Evolutionary conservation across 2,329 filamentous ascomycete genomes (phyloP).

Genomic region (Aureobasidium sp.): DNA sequence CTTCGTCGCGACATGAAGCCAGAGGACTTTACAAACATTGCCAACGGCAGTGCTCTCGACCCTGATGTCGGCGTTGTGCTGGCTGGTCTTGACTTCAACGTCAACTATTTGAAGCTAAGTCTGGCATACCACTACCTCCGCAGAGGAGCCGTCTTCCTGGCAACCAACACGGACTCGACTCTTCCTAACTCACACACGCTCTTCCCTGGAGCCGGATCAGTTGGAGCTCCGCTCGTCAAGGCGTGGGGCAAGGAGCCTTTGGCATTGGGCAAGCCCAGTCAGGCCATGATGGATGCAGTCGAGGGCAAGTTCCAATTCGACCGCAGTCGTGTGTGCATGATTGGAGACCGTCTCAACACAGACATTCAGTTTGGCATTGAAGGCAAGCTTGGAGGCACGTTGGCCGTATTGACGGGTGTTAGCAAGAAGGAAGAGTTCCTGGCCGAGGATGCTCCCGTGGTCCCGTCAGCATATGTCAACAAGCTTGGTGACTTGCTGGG

Average conservation of each 20-base stretch:
- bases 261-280: constrained; percentile 86
- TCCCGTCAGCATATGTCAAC: constrained; percentile 79
- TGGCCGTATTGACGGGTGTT: constrained; percentile 88
- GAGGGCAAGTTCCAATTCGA: constrained; percentile 93
- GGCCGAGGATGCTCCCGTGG: constrained; percentile 57
- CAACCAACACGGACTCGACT: constrained; percentile 89
- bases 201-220: constrained; percentile 86
- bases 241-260: constrained; percentile 58
- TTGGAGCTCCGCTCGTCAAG: constrained; percentile 68
- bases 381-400: constrained; percentile 80
- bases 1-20: constrained; percentile 71
- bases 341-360: constrained; percentile 88
- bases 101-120: constrained; percentile 89
- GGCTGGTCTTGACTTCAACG: constrained; percentile 83
- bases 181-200: constrained; percentile 73
- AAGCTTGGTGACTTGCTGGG: constrained; percentile 66
- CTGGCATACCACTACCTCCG: constrained; percentile 80
- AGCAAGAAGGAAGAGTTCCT: constrained; percentile 78
- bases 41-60: constrained; percentile 67
- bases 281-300: constrained; percentile 99
- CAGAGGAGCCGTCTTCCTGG: constrained; percentile 76
- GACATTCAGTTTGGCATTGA: constrained; percentile 95
- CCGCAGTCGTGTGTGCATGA: constrained; percentile 81
- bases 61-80: constrained; percentile 85
- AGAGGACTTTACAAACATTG: constrained; percentile 72